Evolutionary conservation across 164 flowering plant genomes (phyloP).

Genomic region (Vitis cinerea): DNA sequence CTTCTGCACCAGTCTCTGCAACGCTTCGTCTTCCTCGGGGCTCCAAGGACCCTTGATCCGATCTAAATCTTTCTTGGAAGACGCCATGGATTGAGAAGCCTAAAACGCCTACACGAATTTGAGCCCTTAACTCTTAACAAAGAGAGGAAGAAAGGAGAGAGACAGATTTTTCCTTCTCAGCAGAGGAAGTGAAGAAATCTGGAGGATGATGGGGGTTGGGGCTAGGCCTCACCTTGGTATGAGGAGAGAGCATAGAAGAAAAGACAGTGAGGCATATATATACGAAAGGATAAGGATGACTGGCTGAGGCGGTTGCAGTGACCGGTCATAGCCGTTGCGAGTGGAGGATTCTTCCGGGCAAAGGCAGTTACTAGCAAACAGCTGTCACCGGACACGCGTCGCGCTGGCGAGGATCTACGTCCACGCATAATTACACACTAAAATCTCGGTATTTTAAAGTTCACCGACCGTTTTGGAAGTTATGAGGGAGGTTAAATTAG

Average conservation of each 20-base stretch:
- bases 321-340: conserved; percentile 33
- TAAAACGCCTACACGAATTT: not conserved
- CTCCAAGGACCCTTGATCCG: conserved; percentile 98
- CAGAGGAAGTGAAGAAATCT: too few relatives aligned
- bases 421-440: conserved; percentile 9
- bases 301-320: conserved; percentile 37
- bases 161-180: not conserved
- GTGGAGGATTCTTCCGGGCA: conserved; percentile 30
- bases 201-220: conserved; percentile 11
- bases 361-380: conserved; percentile 59
- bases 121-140: not conserved
- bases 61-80: conserved; percentile 50
- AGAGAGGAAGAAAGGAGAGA: not conserved
- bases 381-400: conserved; percentile 75
- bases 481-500: conserved; percentile 8
- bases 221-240: conserved; percentile 30
- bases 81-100: conserved; percentile 19
- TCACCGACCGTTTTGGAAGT: conserved; percentile 40
- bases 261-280: conserved; percentile 17
- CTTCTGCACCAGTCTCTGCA: conserved; percentile 55
- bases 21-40: conserved; percentile 76
- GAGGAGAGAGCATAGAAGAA: conserved; percentile 4
- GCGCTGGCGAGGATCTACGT: not conserved
- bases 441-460: conserved; percentile 6
- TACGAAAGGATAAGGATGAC: conserved; percentile 39